Percentiles rank a stretch among this genome's conserved stretches.
These are phyloP conservation scores for Spinacia oleracea DNA, from an alignment of 179 eudicot species.

Conservation along the genomic window DNA sequence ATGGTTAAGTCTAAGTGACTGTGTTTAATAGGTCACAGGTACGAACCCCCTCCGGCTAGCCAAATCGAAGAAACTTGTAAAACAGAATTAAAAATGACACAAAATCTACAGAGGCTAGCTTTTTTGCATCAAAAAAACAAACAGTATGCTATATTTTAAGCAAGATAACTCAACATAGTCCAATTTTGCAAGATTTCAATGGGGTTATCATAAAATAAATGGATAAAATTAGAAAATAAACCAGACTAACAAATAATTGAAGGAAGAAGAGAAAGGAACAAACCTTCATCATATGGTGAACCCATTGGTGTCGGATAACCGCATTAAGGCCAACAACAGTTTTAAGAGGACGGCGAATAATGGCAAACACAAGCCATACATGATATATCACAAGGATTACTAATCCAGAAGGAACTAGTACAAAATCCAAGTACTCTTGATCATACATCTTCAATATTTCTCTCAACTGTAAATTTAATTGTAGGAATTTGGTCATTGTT, in stretches of 20 bases:
- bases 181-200: no score
- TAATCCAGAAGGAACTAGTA: slow-evolving; percentile 67
- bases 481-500: slow-evolving; percentile 4
- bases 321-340: slow-evolving; percentile 74
- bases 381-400: slow-evolving; percentile 54
- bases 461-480: neutral
- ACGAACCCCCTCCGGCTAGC: no score
- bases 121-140: no score
- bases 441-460: slow-evolving; percentile 31
- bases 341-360: slow-evolving; percentile 40
- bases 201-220: no score
- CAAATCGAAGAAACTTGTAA: no score
- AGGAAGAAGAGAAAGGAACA: slow-evolving; percentile 21
- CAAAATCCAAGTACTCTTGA: slow-evolving; percentile 44
- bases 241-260: neutral
- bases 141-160: no score
- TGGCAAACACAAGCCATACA: slow-evolving; percentile 57
- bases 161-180: no score
- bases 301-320: slow-evolving; percentile 63
- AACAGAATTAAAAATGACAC: no score
- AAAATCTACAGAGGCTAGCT: no score
- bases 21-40: no score
- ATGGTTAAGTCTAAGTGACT: no score
- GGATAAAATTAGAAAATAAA: neutral
- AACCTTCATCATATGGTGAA: slow-evolving; percentile 63